A percentile compares a stretch with the other conserved stretches of the same genome.
Evolutionary conservation across 257 asterid genomes (phyloP).

Genomic region (Solanum chilense): DNA sequence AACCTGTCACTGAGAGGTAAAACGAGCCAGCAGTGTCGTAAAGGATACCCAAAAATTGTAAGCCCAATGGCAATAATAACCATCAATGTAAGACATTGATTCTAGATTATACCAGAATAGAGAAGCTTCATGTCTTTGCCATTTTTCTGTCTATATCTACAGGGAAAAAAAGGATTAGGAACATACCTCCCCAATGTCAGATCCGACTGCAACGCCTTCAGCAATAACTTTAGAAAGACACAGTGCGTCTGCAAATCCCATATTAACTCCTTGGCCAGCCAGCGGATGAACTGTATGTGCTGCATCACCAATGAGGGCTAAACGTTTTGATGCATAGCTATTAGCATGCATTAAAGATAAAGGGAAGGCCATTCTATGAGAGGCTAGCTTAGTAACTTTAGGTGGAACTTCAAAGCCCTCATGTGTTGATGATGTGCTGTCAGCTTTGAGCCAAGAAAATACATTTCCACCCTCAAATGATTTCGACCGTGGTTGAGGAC

Average conservation of each 20-base stretch:
- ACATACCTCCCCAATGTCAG: slow-evolving; percentile 91
- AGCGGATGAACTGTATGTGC: slow-evolving; percentile 98
- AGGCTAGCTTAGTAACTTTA: slow-evolving; percentile 37
- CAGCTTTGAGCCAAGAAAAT: slow-evolving; percentile 51
- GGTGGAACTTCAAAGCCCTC: slow-evolving; percentile 82
- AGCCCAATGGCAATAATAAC: too few relatives aligned
- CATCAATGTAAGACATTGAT: not conserved
- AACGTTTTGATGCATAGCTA: slow-evolving; percentile 44
- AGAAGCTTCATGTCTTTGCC: not conserved
- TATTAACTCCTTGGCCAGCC: slow-evolving; percentile 99
- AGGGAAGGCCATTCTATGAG: slow-evolving; percentile 87
- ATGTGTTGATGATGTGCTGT: slow-evolving; percentile 33
- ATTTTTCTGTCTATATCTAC: not conserved
- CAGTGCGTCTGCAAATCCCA: slow-evolving; percentile 88
- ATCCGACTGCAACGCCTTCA: slow-evolving; percentile 85
- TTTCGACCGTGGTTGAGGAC: slow-evolving; percentile 65
- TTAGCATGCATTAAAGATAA: slow-evolving; percentile 84
- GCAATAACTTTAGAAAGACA: slow-evolving; percentile 66
- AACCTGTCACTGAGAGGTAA: not conserved
- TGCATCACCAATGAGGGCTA: slow-evolving; percentile 83
- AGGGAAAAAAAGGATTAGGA: not conserved
- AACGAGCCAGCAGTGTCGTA: not conserved
- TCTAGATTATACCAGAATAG: not conserved
- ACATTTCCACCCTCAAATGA: slow-evolving; percentile 16
- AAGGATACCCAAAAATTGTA: not conserved